phyloP scores from a whole-genome alignment of 257 asterid genomes.

The Solanum etuberosum region DNA sequence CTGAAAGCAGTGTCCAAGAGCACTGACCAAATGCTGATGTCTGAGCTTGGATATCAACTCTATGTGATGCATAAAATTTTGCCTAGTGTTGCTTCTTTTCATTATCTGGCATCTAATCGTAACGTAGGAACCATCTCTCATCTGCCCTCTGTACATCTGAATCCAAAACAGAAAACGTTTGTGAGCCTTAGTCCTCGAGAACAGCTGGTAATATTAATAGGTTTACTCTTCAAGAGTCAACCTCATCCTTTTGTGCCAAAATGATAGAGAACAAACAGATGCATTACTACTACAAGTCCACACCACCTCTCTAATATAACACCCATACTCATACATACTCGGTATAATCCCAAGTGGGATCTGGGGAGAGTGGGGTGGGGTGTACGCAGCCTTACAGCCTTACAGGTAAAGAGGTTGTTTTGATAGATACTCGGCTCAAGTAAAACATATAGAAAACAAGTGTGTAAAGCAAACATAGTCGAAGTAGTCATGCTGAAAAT shows the following conservation, averaged over 20 bases:
- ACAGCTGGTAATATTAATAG: background rate
- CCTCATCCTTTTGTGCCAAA: background rate
- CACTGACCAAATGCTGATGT: slow-evolving; percentile 68
- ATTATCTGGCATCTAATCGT: slow-evolving; percentile 61
- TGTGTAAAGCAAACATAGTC: background rate
- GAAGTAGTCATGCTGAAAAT: background rate
- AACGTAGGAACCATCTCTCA: slow-evolving; percentile 54
- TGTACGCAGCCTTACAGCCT: background rate
- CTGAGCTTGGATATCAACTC: slow-evolving; percentile 76
- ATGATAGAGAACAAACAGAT: background rate
- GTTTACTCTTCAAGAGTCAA: background rate
- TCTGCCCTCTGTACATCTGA: slow-evolving; percentile 73
- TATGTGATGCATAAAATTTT: slow-evolving; percentile 58
- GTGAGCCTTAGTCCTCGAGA: background rate
- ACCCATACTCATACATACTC: background rate
- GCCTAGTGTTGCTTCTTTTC: slow-evolving; percentile 47
- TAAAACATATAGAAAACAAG: background rate
- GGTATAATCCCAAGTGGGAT: background rate
- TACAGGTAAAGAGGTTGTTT: background rate
- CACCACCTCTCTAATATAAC: background rate
- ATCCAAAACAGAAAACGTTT: background rate
- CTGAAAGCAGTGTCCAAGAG: slow-evolving; percentile 95
- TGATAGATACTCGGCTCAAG: background rate
- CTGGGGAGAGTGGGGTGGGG: background rate
- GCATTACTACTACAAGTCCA: background rate